Evolutionary conservation across 2,329 filamentous ascomycete genomes (phyloP).

Genomic region (Lizonia empirigonia): DNA sequence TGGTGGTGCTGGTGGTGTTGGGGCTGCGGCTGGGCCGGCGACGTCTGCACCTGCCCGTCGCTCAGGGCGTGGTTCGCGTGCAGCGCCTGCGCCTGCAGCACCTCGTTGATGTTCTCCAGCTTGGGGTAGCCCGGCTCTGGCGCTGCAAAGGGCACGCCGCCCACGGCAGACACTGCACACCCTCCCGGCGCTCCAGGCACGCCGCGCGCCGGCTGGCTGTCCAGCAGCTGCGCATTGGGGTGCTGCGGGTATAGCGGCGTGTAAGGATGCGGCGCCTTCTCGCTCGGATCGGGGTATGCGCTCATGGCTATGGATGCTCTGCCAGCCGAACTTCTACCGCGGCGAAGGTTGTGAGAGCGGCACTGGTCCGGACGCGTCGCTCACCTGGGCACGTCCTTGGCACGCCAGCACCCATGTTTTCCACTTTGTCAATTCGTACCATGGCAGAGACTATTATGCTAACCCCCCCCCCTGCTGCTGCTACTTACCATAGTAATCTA

Average conservation of each 20-base stretch:
- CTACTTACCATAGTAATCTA: no score
- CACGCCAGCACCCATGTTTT: no score
- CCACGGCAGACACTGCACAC: no score
- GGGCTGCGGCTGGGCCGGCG: slow-evolving; percentile 1
- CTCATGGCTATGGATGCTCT: no score
- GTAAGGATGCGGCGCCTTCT: slow-evolving; percentile 17
- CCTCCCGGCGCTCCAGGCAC: background rate
- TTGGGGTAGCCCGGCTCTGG: slow-evolving; percentile 36
- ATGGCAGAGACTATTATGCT: no score
- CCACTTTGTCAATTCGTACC: no score
- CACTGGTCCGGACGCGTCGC: no score
- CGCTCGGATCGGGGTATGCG: slow-evolving; percentile 12
- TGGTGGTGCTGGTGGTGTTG: slow-evolving; percentile 21
- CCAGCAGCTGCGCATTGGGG: slow-evolving; percentile 16
- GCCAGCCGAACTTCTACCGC: slow-evolving; percentile 12
- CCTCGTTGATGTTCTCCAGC: slow-evolving; percentile 45
- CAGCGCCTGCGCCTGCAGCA: slow-evolving; percentile 45
- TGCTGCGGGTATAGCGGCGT: slow-evolving; percentile 16
- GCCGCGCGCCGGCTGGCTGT: slow-evolving; percentile 6
- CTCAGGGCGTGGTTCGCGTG: slow-evolving; percentile 44
- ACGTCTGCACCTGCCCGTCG: slow-evolving; percentile 22
- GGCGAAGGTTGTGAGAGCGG: background rate
- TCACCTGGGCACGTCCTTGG: no score
- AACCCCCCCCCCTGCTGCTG: no score
- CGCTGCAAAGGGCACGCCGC: slow-evolving; percentile 10